A percentile compares a stretch with the other conserved stretches of the same genome.
Conservation (phyloP, 257 asterid genomes). For the Penstemon davidsonii region DNA sequence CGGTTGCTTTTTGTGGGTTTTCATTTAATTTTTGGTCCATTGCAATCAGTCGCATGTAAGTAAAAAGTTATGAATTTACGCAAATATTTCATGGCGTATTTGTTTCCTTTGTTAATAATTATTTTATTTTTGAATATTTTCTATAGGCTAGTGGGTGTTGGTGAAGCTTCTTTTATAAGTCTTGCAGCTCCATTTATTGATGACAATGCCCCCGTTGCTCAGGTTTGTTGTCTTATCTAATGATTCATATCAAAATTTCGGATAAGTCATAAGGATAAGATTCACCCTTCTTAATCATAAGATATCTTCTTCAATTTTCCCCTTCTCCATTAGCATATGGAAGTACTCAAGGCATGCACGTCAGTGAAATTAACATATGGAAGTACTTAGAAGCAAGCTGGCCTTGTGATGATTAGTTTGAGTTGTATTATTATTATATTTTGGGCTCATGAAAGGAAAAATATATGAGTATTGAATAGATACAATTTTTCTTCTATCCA, state of each 20-base stretch:
- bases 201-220: constrained; percentile 88
- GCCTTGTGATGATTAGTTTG: constrained; percentile 3
- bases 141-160: constrained; percentile 94
- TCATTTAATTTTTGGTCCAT: constrained; percentile 83
- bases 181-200: constrained; percentile 99
- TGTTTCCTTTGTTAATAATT: not conserved
- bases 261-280: too few relatives aligned
- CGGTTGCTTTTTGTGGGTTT: constrained; percentile 85
- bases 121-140: constrained; percentile 5
- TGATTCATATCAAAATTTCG: not conserved
- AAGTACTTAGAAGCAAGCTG: not conserved
- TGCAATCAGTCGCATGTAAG: constrained; percentile 84
- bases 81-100: not conserved
- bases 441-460: constrained; percentile 11
- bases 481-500: not conserved
- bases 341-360: too few relatives aligned
- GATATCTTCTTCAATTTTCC: not conserved
- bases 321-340: too few relatives aligned
- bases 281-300: not conserved
- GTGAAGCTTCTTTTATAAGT: constrained; percentile 97
- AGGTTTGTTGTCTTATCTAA: constrained; percentile 45
- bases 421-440: not conserved
- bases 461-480: not conserved
- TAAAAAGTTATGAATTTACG: constrained; percentile 13
- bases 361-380: too few relatives aligned